phyloP scores from a whole-genome alignment of 2,329 filamentous ascomycete species.

The Verticillium nonalfalfae region DNA sequence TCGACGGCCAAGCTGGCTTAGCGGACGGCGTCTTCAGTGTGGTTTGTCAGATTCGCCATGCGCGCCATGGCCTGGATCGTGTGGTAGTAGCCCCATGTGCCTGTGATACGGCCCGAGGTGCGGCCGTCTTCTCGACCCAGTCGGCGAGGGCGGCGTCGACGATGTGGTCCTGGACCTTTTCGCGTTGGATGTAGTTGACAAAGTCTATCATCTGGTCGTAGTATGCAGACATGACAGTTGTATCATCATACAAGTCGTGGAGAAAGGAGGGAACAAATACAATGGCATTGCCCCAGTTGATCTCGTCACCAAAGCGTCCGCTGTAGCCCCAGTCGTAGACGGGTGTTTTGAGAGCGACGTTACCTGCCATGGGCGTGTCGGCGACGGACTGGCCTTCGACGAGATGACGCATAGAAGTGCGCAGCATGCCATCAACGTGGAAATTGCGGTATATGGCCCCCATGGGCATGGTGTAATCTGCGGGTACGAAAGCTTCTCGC shows the following conservation, averaged over 20 bases:
- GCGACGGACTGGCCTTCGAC: conserved; percentile 2
- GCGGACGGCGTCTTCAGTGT: conserved; percentile 1
- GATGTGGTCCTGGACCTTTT: conserved; percentile 4
- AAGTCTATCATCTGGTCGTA: conserved; percentile 5
- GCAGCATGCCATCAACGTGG: not conserved
- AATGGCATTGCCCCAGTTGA: conserved; percentile 8
- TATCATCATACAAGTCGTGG: conserved; percentile 4
- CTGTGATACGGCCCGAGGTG: conserved; percentile 6
- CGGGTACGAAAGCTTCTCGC: conserved; percentile 6
- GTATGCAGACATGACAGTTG: conserved; percentile 3
- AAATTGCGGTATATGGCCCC: conserved; percentile 5
- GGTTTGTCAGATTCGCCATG: conserved; percentile 5
- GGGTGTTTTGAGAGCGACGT: conserved; percentile 6
- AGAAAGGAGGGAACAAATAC: conserved; percentile 3
- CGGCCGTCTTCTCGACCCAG: conserved; percentile 3
- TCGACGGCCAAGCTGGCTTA: conserved; percentile 2
- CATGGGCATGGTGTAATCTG: conserved; percentile 7
- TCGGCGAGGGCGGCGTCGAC: conserved; percentile 5
- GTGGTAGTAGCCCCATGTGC: conserved; percentile 6
- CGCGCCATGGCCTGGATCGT: conserved; percentile 7
- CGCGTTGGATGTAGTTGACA: conserved; percentile 6
- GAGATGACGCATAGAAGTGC: conserved; percentile 2
- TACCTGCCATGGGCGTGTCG: conserved; percentile 4
- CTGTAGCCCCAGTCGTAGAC: conserved; percentile 6
- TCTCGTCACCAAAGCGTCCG: conserved; percentile 5